Evolutionary conservation across 768 basidiomycete species (phyloP).

Genomic region (Chiua virens): DNA sequence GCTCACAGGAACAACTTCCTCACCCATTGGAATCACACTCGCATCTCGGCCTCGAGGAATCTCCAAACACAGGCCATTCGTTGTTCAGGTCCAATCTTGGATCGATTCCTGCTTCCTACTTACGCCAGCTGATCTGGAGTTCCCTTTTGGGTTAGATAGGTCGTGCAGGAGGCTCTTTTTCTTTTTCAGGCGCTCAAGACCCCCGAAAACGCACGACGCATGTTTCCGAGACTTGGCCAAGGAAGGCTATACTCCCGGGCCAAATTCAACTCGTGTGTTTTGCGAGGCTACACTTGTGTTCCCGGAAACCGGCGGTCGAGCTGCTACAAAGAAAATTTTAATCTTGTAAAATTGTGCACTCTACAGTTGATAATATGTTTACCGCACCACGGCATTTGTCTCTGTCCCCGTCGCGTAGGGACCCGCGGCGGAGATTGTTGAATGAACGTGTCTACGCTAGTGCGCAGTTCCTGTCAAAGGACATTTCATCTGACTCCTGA

Average conservation of each 20-base stretch:
- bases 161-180: slow-evolving; percentile 13
- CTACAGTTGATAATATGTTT: slow-evolving; percentile 3
- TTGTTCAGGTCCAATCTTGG: slow-evolving; percentile 32
- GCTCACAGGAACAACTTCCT: slow-evolving; percentile 28
- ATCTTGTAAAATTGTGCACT: slow-evolving; percentile 2
- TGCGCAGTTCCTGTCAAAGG: slow-evolving; percentile 1
- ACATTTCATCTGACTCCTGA: slow-evolving; percentile 4
- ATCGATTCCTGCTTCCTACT: slow-evolving; percentile 40
- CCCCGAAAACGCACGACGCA: slow-evolving; percentile 27
- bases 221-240: slow-evolving; percentile 27
- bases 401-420: slow-evolving; percentile 14
- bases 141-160: slow-evolving; percentile 49
- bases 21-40: slow-evolving; percentile 18
- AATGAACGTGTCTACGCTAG: slow-evolving; percentile 6
- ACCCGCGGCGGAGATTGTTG: slow-evolving; percentile 32
- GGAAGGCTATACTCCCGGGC: slow-evolving; percentile 32
- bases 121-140: slow-evolving; percentile 45
- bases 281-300: slow-evolving; percentile 18
- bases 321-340: slow-evolving; percentile 17
- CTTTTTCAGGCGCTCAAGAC: slow-evolving; percentile 28
- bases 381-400: slow-evolving; percentile 4
- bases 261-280: slow-evolving; percentile 21
- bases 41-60: slow-evolving; percentile 46
- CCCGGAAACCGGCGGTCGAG: slow-evolving; percentile 9
- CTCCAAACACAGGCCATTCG: slow-evolving; percentile 38